These are phyloP conservation scores for Quercus aquifolioides DNA, from an alignment of 306 rosid species.

Conservation along the genomic window DNA sequence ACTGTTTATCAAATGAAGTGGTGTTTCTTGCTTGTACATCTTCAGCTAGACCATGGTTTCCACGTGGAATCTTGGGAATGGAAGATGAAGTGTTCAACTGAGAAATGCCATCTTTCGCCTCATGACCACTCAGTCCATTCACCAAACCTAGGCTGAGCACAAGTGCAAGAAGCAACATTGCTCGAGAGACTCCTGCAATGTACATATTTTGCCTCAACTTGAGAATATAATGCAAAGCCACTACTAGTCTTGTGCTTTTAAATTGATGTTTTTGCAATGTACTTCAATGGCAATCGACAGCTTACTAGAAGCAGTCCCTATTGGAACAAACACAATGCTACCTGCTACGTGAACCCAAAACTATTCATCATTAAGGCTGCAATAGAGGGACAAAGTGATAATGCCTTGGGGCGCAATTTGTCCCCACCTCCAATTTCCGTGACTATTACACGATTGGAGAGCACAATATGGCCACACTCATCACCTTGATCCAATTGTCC, in stretches of 20 bases:
- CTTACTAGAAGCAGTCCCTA: conserved; percentile 7
- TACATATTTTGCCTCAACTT: conserved; percentile 15
- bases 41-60: neutral
- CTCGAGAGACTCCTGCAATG: neutral
- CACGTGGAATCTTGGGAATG: neutral
- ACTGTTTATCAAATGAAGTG: conserved; percentile 5
- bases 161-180: conserved; percentile 14
- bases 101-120: neutral
- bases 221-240: neutral
- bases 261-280: neutral
- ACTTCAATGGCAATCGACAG: neutral
- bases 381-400: conserved; percentile 5
- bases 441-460: neutral
- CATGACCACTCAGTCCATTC: conserved; percentile 10
- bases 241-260: conserved; percentile 11
- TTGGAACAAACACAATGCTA: neutral
- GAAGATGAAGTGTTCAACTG: neutral
- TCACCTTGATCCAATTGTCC: neutral
- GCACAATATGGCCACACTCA: neutral
- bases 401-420: conserved; percentile 11
- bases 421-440: conserved; percentile 16
- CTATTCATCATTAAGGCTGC: conserved; percentile 13
- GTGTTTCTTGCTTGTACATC: neutral
- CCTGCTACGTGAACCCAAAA: neutral
- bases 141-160: conserved; percentile 18